Percentiles rank a stretch among this genome's conserved stretches.
phyloP scores from a whole-genome alignment of 169 alveolate species.

The Cryptosporidium meleagridis region DNA sequence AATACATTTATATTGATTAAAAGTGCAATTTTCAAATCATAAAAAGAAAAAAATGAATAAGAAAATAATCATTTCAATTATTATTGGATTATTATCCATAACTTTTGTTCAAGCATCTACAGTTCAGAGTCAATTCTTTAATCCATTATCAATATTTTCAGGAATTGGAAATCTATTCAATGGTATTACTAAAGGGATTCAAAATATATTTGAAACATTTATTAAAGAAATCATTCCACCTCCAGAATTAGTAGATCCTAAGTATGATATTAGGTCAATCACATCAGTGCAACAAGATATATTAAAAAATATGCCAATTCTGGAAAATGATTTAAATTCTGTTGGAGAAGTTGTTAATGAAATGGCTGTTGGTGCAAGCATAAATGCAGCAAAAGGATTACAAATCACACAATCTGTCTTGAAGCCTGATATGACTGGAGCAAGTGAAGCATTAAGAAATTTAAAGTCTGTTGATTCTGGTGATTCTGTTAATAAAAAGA shows the following conservation, averaged over 20 bases:
- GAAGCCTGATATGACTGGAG: slow-evolving; percentile 52
- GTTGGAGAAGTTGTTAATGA: slow-evolving; percentile 61
- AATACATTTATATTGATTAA: background rate
- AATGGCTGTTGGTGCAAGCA: slow-evolving; percentile 73
- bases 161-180: slow-evolving; percentile 44
- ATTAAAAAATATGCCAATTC: slow-evolving; percentile 21
- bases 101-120: slow-evolving; percentile 34
- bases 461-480: slow-evolving; percentile 41
- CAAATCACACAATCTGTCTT: slow-evolving; percentile 48
- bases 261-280: slow-evolving; percentile 29
- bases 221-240: slow-evolving; percentile 41
- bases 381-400: slow-evolving; percentile 72
- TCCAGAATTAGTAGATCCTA: slow-evolving; percentile 43
- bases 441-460: slow-evolving; percentile 4
- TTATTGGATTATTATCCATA: slow-evolving; percentile 38
- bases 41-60: slow-evolving; percentile 13
- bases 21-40: background rate
- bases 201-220: slow-evolving; percentile 40
- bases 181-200: slow-evolving; percentile 49
- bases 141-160: slow-evolving; percentile 44
- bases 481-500: background rate
- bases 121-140: slow-evolving; percentile 52
- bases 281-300: slow-evolving; percentile 55
- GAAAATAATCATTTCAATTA: slow-evolving; percentile 15
- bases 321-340: slow-evolving; percentile 49